These are phyloP conservation scores for Corynespora cassiicola DNA, from an alignment of 2,329 filamentous ascomycete genomes.

Conservation along the genomic window DNA sequence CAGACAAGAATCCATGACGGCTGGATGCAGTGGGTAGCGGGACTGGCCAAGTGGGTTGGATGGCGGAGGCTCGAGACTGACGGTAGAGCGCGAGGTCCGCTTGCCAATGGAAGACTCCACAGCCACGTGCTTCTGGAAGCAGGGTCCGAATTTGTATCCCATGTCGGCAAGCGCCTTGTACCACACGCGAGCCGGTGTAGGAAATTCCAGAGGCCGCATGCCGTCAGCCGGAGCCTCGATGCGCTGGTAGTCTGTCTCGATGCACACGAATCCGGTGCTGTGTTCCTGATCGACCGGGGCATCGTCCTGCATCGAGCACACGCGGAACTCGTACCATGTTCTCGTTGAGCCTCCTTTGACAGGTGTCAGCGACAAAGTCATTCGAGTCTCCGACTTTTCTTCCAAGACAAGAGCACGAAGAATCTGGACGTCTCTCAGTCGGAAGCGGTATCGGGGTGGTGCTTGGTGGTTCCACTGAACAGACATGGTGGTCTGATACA, in stretches of 20 bases:
- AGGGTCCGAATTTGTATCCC: conserved; percentile 20
- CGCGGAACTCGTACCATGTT: conserved; percentile 4
- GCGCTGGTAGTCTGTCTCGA: conserved; percentile 4
- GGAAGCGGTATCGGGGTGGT: conserved; percentile 3
- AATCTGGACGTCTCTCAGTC: conserved; percentile 16
- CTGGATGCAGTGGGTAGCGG: conserved; percentile 34
- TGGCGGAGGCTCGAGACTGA: conserved; percentile 18
- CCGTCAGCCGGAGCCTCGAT: too few relatives aligned
- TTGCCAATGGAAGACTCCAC: conserved; percentile 13
- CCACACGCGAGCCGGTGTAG: conserved; percentile 12
- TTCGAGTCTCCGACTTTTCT: conserved; percentile 3
- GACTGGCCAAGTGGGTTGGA: conserved; percentile 19
- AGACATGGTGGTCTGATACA: conserved; percentile 5
- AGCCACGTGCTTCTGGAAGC: conserved; percentile 17
- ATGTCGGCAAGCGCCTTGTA: conserved; percentile 21
- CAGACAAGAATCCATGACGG: conserved; percentile 33
- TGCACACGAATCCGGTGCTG: conserved; percentile 8
- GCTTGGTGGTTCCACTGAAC: conserved; percentile 1
- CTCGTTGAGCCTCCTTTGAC: conserved; percentile 5
- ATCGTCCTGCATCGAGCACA: conserved; percentile 5
- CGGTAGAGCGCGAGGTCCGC: conserved; percentile 9
- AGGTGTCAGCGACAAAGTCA: conserved; percentile 10
- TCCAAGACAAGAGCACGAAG: conserved; percentile 12
- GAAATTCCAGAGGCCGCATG: conserved; percentile 15
- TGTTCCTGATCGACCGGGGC: conserved; percentile 7